Conservation (phyloP, 2,329 filamentous ascomycete species). For the Podosphaera aphanis region DNA sequence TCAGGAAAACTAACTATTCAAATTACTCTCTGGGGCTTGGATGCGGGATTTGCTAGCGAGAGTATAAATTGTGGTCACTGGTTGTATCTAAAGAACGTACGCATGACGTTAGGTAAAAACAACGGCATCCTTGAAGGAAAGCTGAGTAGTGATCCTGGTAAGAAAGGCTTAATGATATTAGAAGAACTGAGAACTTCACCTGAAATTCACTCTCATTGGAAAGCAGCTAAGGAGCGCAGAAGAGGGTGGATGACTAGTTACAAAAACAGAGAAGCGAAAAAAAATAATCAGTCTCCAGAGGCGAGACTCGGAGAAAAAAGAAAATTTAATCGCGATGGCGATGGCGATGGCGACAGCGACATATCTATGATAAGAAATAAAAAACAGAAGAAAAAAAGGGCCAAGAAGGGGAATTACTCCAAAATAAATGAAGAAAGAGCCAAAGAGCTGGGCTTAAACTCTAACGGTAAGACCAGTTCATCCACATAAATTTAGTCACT, state of each 20-base stretch:
- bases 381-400: slow-evolving; percentile 13
- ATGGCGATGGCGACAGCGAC: slow-evolving; percentile 7
- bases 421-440: slow-evolving; percentile 14
- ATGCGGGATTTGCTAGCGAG: slow-evolving; percentile 33
- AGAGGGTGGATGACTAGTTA: slow-evolving; percentile 29
- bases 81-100: slow-evolving; percentile 48
- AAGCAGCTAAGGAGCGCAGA: slow-evolving; percentile 38
- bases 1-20: slow-evolving; percentile 48
- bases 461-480: slow-evolving; percentile 16
- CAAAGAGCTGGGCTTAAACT: slow-evolving; percentile 11
- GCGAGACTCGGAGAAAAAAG: not conserved
- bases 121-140: slow-evolving; percentile 48
- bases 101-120: slow-evolving; percentile 33
- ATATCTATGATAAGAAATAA: slow-evolving; percentile 6
- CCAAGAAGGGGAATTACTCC: slow-evolving; percentile 12
- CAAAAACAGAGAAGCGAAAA: slow-evolving; percentile 18
- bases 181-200: slow-evolving; percentile 20
- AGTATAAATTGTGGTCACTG: slow-evolving; percentile 35
- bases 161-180: slow-evolving; percentile 33
- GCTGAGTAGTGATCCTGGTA: slow-evolving; percentile 20
- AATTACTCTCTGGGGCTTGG: slow-evolving; percentile 45
- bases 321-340: slow-evolving; percentile 5
- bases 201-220: slow-evolving; percentile 23
- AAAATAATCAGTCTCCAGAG: not conserved
- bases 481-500: not conserved